These are phyloP conservation scores for Ophiognomonia clavigignenti-juglandacearum DNA, from an alignment of 2,329 filamentous ascomycete species.

Conservation along the genomic window DNA sequence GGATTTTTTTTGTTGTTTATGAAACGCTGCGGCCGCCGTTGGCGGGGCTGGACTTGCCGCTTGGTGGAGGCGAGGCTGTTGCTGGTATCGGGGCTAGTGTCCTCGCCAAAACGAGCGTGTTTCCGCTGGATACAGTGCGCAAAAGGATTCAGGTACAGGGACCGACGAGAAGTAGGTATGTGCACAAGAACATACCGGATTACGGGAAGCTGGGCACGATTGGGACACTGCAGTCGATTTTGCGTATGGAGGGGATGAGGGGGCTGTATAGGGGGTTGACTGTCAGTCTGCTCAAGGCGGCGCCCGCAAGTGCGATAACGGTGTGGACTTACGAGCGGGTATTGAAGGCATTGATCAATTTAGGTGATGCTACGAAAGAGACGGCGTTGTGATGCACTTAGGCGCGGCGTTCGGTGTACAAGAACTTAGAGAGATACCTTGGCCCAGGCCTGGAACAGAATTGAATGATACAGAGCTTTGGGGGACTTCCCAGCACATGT, in stretches of 20 bases:
- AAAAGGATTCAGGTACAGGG: constrained; percentile 96
- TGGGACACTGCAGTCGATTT: constrained; percentile 62
- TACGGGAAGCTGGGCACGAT: constrained; percentile 62
- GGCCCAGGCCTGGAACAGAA: background rate
- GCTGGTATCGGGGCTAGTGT: constrained; percentile 78
- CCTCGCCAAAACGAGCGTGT: constrained; percentile 81
- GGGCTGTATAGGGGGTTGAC: constrained; percentile 85
- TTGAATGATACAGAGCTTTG: background rate
- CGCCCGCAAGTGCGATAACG: constrained; percentile 85
- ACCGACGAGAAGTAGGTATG: constrained; percentile 72
- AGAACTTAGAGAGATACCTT: background rate
- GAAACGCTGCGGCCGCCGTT: constrained; percentile 66
- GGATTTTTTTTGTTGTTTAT: constrained; percentile 88
- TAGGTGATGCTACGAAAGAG: constrained; percentile 24
- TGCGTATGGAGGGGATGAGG: constrained; percentile 67
- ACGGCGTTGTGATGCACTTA: constrained; percentile 1
- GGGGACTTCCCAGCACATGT: too few species aligned
- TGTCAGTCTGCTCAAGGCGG: constrained; percentile 87
- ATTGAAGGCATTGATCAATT: constrained; percentile 52
- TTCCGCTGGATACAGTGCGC: constrained; percentile 86
- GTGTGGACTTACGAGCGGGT: constrained; percentile 91
- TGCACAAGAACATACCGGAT: constrained; percentile 82
- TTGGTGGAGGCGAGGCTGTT: constrained; percentile 76
- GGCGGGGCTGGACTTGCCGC: constrained; percentile 51
- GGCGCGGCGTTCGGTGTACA: background rate